These are phyloP conservation scores for Trypanosoma conorhini DNA, from an alignment of 208 protist species.

Conservation along the genomic window DNA sequence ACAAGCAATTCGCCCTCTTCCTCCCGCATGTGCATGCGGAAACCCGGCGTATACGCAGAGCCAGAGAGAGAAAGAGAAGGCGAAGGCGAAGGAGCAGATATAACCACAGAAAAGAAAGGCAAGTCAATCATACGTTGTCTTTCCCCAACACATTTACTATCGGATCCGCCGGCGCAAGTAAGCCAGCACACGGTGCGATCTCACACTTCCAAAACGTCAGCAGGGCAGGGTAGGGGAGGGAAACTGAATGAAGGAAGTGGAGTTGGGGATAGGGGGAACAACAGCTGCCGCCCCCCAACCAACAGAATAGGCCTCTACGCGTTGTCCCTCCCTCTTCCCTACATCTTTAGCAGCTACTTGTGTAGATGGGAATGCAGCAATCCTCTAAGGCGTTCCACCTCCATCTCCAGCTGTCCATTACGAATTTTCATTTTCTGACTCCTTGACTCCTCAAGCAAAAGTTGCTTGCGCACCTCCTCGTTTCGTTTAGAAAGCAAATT, in stretches of 20 bases:
- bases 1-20: not conserved
- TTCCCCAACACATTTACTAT: not conserved
- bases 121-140: not conserved
- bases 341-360: not conserved
- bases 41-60: not conserved
- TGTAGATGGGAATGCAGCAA: conserved; percentile 31
- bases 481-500: conserved; percentile 52
- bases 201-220: too few relatives aligned
- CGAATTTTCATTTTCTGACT: conserved; percentile 69
- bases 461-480: conserved; percentile 78
- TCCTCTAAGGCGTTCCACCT: conserved; percentile 53
- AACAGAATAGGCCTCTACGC: not conserved
- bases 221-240: too few relatives aligned
- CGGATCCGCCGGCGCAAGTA: too few relatives aligned
- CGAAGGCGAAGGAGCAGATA: not conserved
- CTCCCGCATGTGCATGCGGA: not conserved
- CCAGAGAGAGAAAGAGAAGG: too few relatives aligned
- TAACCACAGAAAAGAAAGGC: not conserved
- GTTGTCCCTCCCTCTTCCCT: not conserved
- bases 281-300: not conserved
- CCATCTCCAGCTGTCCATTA: conserved; percentile 63
- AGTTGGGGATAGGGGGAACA: too few relatives aligned
- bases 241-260: too few relatives aligned
- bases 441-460: conserved; percentile 76
- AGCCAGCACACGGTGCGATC: too few relatives aligned